Conservation (phyloP, 31 red algal species). For the Bonnemaisonia californica region DNA sequence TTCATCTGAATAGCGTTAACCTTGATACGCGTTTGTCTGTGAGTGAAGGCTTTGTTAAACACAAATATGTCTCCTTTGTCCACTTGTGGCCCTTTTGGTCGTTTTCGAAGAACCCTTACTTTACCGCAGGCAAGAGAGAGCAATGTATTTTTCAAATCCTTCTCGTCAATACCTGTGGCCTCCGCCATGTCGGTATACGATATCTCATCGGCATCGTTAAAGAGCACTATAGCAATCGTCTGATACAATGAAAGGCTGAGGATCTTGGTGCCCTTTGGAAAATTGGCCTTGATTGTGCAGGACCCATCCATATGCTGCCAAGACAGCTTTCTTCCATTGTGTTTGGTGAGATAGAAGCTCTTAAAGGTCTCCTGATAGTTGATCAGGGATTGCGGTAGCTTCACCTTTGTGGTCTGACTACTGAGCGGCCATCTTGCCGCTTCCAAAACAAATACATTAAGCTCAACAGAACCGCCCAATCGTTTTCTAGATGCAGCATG, state of each 20-base stretch:
- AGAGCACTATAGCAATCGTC: constrained; percentile 88
- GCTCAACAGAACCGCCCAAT: constrained; percentile 59
- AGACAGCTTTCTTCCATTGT: constrained; percentile 80
- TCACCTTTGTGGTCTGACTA: constrained; percentile 55
- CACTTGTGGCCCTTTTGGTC: constrained; percentile 63
- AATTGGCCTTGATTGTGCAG: constrained; percentile 72
- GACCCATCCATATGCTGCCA: constrained; percentile 90
- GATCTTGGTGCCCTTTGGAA: constrained; percentile 82
- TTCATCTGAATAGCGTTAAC: constrained; percentile 93
- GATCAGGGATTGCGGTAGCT: constrained; percentile 76
- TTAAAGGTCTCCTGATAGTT: constrained; percentile 86
- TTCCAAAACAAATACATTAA: constrained; percentile 87
- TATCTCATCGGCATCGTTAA: constrained; percentile 84
- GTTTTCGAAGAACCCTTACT: constrained; percentile 79
- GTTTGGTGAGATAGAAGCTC: constrained; percentile 89
- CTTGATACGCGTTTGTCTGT: constrained; percentile 72
- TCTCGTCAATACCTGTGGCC: constrained; percentile 83
- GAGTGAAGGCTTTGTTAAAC: constrained; percentile 83
- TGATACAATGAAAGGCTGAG: constrained; percentile 90
- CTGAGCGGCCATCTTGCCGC: constrained; percentile 84
- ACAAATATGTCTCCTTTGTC: constrained; percentile 67
- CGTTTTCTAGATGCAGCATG: constrained; percentile 41
- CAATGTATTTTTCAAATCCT: constrained; percentile 83
- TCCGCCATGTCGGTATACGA: constrained; percentile 65
- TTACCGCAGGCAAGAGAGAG: constrained; percentile 92